These are phyloP conservation scores for Ulmus americana DNA, from an alignment of 331 rosid species.

Conservation along the genomic window DNA sequence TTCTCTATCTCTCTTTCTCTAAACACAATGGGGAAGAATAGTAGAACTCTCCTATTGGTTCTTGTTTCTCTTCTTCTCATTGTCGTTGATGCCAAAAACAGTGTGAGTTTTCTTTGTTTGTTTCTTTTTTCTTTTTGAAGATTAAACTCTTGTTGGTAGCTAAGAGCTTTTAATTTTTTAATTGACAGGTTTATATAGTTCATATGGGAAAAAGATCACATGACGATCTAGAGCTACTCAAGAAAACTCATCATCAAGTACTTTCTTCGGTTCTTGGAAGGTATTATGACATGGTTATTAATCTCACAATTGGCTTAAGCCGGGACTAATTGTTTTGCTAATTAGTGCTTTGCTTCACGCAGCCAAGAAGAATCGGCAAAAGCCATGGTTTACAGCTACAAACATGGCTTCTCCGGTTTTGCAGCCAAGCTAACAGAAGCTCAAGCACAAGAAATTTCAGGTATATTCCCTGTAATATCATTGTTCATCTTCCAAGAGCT, in stretches of 20 bases:
- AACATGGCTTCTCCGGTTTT: slow-evolving; percentile 40
- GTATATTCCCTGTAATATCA: slow-evolving; percentile 9
- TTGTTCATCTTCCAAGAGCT: background rate
- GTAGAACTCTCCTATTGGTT: background rate
- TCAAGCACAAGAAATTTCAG: slow-evolving; percentile 34
- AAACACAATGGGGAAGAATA: background rate
- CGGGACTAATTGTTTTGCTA: background rate
- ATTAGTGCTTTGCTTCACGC: background rate
- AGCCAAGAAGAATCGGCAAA: slow-evolving; percentile 30
- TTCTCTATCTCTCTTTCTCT: background rate
- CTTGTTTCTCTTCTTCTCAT: slow-evolving; percentile 3
- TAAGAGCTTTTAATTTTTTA: background rate
- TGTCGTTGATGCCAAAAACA: slow-evolving; percentile 25
- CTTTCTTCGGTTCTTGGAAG: slow-evolving; percentile 35
- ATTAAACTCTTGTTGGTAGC: background rate
- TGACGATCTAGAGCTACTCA: slow-evolving; percentile 24
- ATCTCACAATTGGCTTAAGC: slow-evolving; percentile 3
- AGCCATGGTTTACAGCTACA: slow-evolving; percentile 37
- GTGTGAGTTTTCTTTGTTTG: slow-evolving; percentile 10
- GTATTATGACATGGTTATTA: slow-evolving; percentile 3
- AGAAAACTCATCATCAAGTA: slow-evolving; percentile 28
- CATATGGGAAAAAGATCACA: slow-evolving; percentile 28
- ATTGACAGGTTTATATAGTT: slow-evolving; percentile 34
- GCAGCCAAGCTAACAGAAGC: slow-evolving; percentile 37
- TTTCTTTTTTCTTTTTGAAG: background rate